These are phyloP conservation scores for Pleurotus djamor DNA, from an alignment of 768 basidiomycete species.

Conservation along the genomic window DNA sequence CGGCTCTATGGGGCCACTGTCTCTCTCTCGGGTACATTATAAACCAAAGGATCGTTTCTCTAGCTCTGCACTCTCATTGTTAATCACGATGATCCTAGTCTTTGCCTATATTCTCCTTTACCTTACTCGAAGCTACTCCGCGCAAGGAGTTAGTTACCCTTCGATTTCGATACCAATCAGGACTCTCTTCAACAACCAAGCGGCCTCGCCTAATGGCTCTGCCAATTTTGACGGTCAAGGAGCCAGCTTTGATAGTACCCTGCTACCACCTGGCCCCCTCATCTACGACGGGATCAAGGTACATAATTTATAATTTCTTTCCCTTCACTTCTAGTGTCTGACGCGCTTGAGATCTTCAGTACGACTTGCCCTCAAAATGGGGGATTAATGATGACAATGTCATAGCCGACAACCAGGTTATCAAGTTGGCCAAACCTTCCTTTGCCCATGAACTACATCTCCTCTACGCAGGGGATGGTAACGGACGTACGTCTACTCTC, in stretches of 20 bases:
- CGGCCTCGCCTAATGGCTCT: slow-evolving; percentile 35
- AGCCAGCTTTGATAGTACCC: slow-evolving; percentile 35
- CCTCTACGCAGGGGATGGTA: slow-evolving; percentile 41
- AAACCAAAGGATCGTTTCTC: no score
- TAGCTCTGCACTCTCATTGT: not conserved
- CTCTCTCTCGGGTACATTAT: no score
- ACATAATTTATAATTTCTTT: not conserved
- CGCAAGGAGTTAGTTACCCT: slow-evolving; percentile 18
- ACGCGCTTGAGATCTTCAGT: slow-evolving; percentile 21
- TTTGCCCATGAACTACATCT: slow-evolving; percentile 46
- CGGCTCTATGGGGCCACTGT: no score
- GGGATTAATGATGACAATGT: slow-evolving; percentile 41
- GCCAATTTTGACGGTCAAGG: slow-evolving; percentile 38
- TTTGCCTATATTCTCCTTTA: not conserved
- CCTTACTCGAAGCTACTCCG: not conserved
- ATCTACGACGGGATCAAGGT: slow-evolving; percentile 37
- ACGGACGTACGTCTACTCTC: slow-evolving; percentile 20
- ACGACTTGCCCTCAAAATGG: slow-evolving; percentile 39
- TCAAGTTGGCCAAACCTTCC: slow-evolving; percentile 27
- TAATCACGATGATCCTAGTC: not conserved
- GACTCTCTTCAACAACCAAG: slow-evolving; percentile 37
- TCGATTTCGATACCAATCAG: slow-evolving; percentile 26
- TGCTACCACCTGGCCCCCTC: slow-evolving; percentile 37
- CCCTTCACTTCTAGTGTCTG: not conserved
- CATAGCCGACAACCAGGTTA: slow-evolving; percentile 37